A percentile compares a stretch with the other conserved stretches of the same genome.
Conservation (phyloP, 306 rosid species). For the Parietaria judaica region DNA sequence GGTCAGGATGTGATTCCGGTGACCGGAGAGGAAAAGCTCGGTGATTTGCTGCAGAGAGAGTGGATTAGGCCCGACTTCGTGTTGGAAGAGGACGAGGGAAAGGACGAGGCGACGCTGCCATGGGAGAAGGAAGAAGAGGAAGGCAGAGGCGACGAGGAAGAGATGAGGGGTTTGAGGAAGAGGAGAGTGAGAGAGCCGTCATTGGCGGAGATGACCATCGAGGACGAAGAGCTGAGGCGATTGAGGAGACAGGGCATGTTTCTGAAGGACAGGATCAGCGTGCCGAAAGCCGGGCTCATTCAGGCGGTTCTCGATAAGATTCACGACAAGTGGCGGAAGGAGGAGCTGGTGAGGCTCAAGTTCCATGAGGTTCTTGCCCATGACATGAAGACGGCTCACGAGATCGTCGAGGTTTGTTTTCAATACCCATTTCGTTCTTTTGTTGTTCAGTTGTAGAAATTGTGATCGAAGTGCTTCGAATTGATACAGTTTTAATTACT, state of each 20-base stretch:
- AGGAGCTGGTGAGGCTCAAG: slow-evolving; percentile 81
- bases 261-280: slow-evolving; percentile 49
- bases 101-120: slow-evolving; percentile 41
- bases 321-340: slow-evolving; percentile 68
- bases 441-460: too few species aligned
- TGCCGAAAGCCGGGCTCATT: slow-evolving; percentile 80
- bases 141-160: slow-evolving; percentile 36
- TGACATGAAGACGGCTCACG: slow-evolving; percentile 84
- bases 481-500: too few species aligned
- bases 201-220: slow-evolving; percentile 77
- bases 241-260: slow-evolving; percentile 62
- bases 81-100: slow-evolving; percentile 27
- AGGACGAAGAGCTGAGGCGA: slow-evolving; percentile 66
- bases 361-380: slow-evolving; percentile 76
- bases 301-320: slow-evolving; percentile 66
- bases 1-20: slow-evolving; percentile 25
- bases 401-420: slow-evolving; percentile 67
- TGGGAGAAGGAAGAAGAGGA: slow-evolving; percentile 56
- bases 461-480: too few species aligned
- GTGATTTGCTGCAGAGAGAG: slow-evolving; percentile 66
- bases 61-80: slow-evolving; percentile 68
- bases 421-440: neutral
- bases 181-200: slow-evolving; percentile 46
- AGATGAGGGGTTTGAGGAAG: slow-evolving; percentile 27
- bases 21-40: slow-evolving; percentile 71